phyloP scores from a whole-genome alignment of 2,329 filamentous ascomycete species.

The Fusarium sp. region DNA sequence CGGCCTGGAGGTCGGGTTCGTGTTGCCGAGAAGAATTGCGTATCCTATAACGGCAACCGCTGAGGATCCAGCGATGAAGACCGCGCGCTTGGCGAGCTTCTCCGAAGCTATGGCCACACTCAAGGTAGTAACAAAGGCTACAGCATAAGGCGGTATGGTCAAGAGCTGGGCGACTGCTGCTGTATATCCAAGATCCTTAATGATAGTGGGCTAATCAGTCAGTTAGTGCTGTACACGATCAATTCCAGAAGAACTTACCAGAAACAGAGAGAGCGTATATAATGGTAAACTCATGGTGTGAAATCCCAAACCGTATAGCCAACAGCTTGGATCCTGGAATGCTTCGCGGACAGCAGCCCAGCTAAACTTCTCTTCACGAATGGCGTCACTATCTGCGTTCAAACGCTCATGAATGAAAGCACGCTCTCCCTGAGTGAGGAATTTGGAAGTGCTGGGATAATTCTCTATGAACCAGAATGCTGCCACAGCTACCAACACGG shows the following conservation, averaged over 20 bases:
- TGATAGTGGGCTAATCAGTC: conserved; percentile 60
- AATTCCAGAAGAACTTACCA: conserved; percentile 51
- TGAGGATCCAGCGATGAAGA: conserved; percentile 71
- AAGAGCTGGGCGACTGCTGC: conserved; percentile 66
- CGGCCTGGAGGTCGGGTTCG: conserved; percentile 57
- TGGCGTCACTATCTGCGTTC: conserved; percentile 75
- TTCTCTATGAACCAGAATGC: conserved; percentile 74
- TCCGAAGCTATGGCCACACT: conserved; percentile 70
- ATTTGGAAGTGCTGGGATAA: conserved; percentile 69
- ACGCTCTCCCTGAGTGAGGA: conserved; percentile 65
- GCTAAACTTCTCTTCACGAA: conserved; percentile 72
- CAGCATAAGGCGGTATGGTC: conserved; percentile 72
- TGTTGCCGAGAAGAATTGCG: conserved; percentile 66
- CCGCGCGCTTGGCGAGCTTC: conserved; percentile 64
- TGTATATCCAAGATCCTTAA: conserved; percentile 64
- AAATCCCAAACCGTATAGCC: conserved; percentile 77
- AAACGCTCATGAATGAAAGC: conserved; percentile 71
- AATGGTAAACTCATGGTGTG: conserved; percentile 76
- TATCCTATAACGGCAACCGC: conserved; percentile 71
- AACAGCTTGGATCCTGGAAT: conserved; percentile 74
- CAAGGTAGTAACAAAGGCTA: conserved; percentile 70
- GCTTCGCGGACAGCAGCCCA: conserved; percentile 75
- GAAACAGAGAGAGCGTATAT: conserved; percentile 66
- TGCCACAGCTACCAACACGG: conserved; percentile 61
- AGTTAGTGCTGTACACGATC: accelerated